These are phyloP conservation scores for Beta lomatogona DNA, from an alignment of 179 eudicot genomes.

Conservation along the genomic window DNA sequence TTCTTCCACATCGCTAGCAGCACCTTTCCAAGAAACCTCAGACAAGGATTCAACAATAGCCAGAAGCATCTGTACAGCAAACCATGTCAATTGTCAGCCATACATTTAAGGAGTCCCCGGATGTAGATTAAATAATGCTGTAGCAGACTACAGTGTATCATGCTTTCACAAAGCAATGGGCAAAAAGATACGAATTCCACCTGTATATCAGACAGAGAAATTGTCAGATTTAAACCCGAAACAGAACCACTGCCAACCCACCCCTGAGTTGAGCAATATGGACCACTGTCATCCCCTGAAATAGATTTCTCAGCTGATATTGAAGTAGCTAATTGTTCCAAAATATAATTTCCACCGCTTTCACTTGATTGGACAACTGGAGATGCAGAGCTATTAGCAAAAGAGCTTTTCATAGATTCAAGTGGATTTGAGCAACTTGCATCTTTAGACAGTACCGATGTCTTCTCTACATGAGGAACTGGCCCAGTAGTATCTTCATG, in stretches of 20 bases:
- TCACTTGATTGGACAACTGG: slow-evolving; percentile 36
- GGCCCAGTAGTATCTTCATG: slow-evolving; percentile 32
- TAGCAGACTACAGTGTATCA: background rate
- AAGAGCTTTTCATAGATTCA: slow-evolving; percentile 32
- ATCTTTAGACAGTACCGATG: slow-evolving; percentile 36
- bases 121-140: slow-evolving; percentile 2
- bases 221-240: slow-evolving; percentile 71
- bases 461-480: slow-evolving; percentile 31
- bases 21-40: slow-evolving; percentile 42
- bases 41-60: slow-evolving; percentile 59
- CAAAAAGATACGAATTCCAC: slow-evolving; percentile 35
- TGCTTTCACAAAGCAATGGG: background rate
- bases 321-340: slow-evolving; percentile 54
- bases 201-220: slow-evolving; percentile 79
- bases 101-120: slow-evolving; percentile 2
- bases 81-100: slow-evolving; percentile 20
- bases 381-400: slow-evolving; percentile 32
- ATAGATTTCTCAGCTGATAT: slow-evolving; percentile 61
- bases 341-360: slow-evolving; percentile 43
- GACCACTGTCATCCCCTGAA: slow-evolving; percentile 31
- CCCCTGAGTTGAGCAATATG: slow-evolving; percentile 38
- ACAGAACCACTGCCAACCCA: slow-evolving; percentile 87
- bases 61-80: slow-evolving; percentile 59
- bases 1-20: slow-evolving; percentile 37
- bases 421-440: slow-evolving; percentile 48